A percentile compares a stretch with the other conserved stretches of the same genome.
phyloP scores from a whole-genome alignment of 1,284 basidiomycete genomes.

The Leccinum subrobustum region DNA sequence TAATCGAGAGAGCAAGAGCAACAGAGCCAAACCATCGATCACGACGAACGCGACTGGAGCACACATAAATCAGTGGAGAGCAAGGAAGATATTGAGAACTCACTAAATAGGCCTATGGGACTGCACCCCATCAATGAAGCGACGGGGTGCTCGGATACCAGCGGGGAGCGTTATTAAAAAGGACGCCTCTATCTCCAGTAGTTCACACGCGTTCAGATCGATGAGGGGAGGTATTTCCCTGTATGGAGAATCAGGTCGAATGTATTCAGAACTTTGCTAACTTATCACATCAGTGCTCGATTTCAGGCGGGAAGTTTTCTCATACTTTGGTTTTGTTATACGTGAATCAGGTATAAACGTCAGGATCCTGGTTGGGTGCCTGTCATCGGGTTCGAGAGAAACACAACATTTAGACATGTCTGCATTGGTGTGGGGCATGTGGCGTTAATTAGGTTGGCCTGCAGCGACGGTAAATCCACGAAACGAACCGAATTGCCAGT shows the following conservation, averaged over 20 bases:
- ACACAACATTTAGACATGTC: neutral
- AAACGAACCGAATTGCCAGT: neutral
- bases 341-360: neutral
- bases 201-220: neutral
- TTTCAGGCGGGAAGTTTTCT: neutral
- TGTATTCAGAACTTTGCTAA: neutral
- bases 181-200: neutral
- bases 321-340: neutral
- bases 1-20: constrained; percentile 9
- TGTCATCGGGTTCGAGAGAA: neutral
- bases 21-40: neutral
- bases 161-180: neutral
- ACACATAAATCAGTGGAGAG: neutral
- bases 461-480: neutral
- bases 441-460: neutral
- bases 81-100: neutral
- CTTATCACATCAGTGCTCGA: neutral
- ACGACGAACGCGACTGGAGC: neutral
- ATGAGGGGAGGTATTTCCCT: neutral
- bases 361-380: neutral
- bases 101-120: neutral
- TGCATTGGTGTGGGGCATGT: neutral
- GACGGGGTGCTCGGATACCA: neutral
- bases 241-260: neutral
- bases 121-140: neutral